phyloP scores from a whole-genome alignment of 768 basidiomycete species.

The Suillus subalutaceus region DNA sequence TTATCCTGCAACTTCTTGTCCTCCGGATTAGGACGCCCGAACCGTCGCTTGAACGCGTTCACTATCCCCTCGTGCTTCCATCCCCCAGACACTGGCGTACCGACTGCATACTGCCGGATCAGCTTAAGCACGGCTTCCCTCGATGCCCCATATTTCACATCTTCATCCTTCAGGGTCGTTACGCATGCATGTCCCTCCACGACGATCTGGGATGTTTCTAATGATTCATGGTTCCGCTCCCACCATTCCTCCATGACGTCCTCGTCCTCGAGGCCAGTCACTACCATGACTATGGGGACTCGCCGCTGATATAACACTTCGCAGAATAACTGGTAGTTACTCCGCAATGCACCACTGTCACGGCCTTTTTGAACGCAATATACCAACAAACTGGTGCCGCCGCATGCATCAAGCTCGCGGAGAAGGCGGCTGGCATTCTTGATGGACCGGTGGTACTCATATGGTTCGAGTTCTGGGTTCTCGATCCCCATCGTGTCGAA shows the following conservation, averaged over 20 bases:
- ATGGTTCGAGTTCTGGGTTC: slow-evolving; percentile 31
- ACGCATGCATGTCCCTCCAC: slow-evolving; percentile 43
- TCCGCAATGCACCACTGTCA: slow-evolving; percentile 31
- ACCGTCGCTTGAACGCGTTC: not conserved
- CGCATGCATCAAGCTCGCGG: slow-evolving; percentile 24
- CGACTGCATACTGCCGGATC: not conserved
- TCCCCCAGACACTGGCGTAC: not conserved
- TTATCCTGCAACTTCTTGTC: not conserved
- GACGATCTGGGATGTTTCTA: slow-evolving; percentile 28
- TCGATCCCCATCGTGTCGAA: slow-evolving; percentile 37
- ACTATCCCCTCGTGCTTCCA: not conserved
- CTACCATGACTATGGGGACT: slow-evolving; percentile 43
- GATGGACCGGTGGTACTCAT: slow-evolving; percentile 30
- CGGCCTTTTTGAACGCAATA: slow-evolving; percentile 41
- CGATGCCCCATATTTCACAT: slow-evolving; percentile 39
- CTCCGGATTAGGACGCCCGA: not conserved
- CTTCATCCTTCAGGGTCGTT: slow-evolving; percentile 36
- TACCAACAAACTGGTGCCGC: slow-evolving; percentile 37
- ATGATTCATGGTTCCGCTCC: slow-evolving; percentile 29
- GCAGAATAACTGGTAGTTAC: slow-evolving; percentile 44
- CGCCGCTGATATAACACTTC: slow-evolving; percentile 40
- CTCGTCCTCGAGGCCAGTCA: slow-evolving; percentile 45
- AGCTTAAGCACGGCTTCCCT: slow-evolving; percentile 26
- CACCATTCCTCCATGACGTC: slow-evolving; percentile 40
- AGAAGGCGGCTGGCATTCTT: slow-evolving; percentile 32